Conservation (phyloP, 106 monocot genomes). For the Dactylorhiza incarnata region DNA sequence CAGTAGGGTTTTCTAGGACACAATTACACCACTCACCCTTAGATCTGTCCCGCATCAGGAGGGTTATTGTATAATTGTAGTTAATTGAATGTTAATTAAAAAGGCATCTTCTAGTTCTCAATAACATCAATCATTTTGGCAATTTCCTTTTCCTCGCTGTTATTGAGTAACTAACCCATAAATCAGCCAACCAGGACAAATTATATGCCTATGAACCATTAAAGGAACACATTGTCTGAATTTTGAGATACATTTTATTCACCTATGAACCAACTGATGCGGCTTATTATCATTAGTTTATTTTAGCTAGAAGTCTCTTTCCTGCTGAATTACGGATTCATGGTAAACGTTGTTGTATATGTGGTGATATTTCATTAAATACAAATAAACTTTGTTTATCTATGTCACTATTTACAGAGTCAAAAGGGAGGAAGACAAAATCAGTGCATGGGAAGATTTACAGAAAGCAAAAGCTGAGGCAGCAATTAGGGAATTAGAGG, state of each 20-base stretch:
- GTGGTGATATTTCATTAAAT: background rate
- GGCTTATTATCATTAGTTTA: background rate
- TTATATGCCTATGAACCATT: background rate
- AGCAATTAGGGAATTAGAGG: constrained; percentile 27
- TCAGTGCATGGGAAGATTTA: constrained; percentile 19
- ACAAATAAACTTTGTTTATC: background rate
- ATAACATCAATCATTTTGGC: background rate
- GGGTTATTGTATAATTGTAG: too few species aligned
- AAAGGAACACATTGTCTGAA: background rate
- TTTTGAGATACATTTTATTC: too few species aligned
- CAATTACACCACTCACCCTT: too few species aligned
- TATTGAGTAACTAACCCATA: background rate
- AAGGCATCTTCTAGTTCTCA: too few species aligned
- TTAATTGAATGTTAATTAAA: too few species aligned
- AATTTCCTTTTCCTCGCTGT: background rate
- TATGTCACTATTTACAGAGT: constrained; percentile 1
- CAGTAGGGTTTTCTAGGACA: too few species aligned
- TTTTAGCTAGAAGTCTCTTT: background rate
- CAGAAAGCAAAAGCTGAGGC: constrained; percentile 26
- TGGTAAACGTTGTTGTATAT: background rate
- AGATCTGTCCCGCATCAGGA: too few species aligned
- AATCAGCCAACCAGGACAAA: background rate
- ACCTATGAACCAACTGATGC: background rate
- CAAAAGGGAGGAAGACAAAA: constrained; percentile 21
- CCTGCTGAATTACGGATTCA: background rate